Percentiles rank a stretch among this genome's conserved stretches.
Conservation (phyloP, 345 rosid species). For the Salix suchowensis region DNA sequence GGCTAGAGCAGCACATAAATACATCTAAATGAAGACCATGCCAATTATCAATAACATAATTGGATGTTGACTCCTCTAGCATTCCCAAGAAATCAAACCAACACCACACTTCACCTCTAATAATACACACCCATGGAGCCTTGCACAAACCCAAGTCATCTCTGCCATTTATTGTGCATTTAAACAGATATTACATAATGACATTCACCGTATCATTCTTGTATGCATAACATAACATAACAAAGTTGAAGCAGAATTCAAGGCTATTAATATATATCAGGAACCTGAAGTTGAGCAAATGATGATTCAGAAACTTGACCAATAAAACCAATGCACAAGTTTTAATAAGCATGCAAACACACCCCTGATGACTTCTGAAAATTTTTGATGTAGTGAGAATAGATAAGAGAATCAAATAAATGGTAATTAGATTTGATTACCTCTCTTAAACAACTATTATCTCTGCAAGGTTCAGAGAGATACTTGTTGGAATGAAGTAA, state of each 20-base stretch:
- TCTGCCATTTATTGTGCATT: not conserved
- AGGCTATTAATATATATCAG: not conserved
- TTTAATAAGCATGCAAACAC: not conserved
- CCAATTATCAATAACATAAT: too few relatives aligned
- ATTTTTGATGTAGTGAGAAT: not conserved
- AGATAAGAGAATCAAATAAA: conserved; percentile 4
- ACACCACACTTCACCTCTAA: too few relatives aligned
- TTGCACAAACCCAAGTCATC: too few relatives aligned
- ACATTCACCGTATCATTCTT: not conserved
- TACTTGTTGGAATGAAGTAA: conserved; percentile 95
- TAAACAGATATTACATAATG: not conserved
- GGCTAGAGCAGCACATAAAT: too few relatives aligned
- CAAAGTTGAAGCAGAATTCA: not conserved
- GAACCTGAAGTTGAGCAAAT: not conserved
- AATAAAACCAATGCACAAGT: not conserved
- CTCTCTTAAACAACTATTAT: not conserved
- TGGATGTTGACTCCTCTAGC: too few relatives aligned
- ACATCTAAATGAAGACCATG: too few relatives aligned
- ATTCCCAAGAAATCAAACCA: too few relatives aligned
- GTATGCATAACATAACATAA: not conserved
- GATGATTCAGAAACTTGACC: not conserved
- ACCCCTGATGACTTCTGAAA: not conserved
- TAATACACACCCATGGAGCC: too few relatives aligned
- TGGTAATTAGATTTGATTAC: not conserved
- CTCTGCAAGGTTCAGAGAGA: conserved; percentile 9